Base-by-base conservation (phyloP, 2,329 filamentous ascomycete species). In the Penicillium digitatum region DNA sequence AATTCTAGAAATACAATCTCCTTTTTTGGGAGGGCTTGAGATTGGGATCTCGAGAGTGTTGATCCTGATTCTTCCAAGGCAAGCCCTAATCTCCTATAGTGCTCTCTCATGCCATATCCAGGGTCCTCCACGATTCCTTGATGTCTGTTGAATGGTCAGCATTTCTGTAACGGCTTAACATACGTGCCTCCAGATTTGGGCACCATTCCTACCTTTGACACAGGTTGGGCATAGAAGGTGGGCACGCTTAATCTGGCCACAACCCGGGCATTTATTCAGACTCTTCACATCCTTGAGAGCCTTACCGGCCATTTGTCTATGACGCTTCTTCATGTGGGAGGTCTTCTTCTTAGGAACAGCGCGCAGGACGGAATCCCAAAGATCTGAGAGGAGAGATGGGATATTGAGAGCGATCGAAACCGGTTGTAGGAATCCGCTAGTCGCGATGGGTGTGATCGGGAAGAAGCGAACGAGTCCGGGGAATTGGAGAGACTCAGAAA, bases 301-400 rank as follows among this genome's bases (percentile, higher is more conserved):
- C 78, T 99, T 99, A 69, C 94, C 94, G 24, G 92, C 93, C 87
- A 97, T 88, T 71, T 95, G 91, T 67, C 95, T 85, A 70, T 91
- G 87, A 65, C 94, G 84, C 81, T 91, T 96, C 79, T 94, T 96
- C 80, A 90, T 90, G 74, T 99, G 90, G 39, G 93, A 96, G 32
- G 91, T 95, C 83, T 97, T 99, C 79, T 96, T 97, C 82, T 99
- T 99, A 5, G 94, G 94, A 16, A 97, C 94, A 1, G 94, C 94
- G 62, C 87, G 87, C 63, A 99, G 81, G 43, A 99, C 83, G 6
- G 89, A 91, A 64, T 96, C 93, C 93, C 93, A 97, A 67, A 99
- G 86, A 60, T 88, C 89, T 53, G 84, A 86, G 22, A 96, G 76
- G n/a, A 91, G 70, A 5, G 82, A 82, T 6, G 88, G 86, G 48